Evolutionary conservation across 2,329 filamentous ascomycete genomes (phyloP), one percentile per base, ranked within the genome.

Genomic region (Alternaria gansuensis): DNA sequence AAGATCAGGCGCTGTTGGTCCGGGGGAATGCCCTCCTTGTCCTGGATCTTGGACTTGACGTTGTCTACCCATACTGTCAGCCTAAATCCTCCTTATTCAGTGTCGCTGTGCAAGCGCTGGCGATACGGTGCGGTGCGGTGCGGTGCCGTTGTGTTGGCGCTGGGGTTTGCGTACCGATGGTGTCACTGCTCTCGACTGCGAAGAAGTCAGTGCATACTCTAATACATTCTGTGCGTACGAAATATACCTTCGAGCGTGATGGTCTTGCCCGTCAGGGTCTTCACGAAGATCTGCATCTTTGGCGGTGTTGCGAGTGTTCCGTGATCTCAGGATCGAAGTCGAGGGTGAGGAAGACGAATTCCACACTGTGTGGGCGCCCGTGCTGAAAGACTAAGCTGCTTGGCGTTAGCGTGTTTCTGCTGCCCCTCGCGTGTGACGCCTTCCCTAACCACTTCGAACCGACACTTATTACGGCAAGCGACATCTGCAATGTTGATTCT

Each of bases 11-110:
- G 93, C 88, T 98, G 94, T 84, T 97, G 93, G 84, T 97, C 94
- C 71, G 93, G 93, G 77, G 94, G 94, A 74, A 97, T 97, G 77
- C 94, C 94, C 86, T 97, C 94, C 91, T 97, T 97, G 85, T 97
- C 93, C 87, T 97, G 94, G 83, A 98, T 97, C 91, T 97, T 97
- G 86, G 89, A 90, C 90, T 98, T 98, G 84, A 98, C 94, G 89
- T 97, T 98, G 89, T 98, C 94, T 74, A 44, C 48, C 49, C 43
- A 8, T 45, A 21, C 46, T 60, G 65, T 74, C 60, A 75, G 68
- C 64, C 54, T 45, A 52, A 28, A 31, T 39, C 39, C 56, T 36
- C 51, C 53, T 29, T 34, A 26, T 31, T 28, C 26, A 10, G 28
- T 34, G 36, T 41, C 31, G 51, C 51, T 48, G 24, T 46, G 45